Conservation (phyloP, 345 rosid genomes). For the Boechera stricta region DNA sequence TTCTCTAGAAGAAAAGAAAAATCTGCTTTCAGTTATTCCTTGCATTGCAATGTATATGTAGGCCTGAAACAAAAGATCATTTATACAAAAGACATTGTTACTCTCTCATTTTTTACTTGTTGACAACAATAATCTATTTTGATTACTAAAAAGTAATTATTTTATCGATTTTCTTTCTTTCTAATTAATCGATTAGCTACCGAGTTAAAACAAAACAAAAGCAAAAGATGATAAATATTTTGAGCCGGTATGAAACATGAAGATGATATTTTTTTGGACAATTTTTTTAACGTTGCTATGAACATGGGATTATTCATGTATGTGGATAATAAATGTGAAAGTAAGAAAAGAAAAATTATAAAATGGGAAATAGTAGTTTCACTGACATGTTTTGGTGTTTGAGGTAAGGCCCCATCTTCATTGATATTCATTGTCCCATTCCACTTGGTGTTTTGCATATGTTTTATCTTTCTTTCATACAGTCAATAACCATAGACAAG, state of each 20-base stretch:
- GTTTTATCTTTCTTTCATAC: not conserved
- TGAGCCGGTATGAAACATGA: not conserved
- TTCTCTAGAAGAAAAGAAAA: not conserved
- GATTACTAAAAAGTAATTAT: not conserved
- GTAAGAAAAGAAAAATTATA: not conserved
- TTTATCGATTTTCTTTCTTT: not conserved
- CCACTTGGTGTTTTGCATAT: slow-evolving; percentile 23
- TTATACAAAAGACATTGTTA: slow-evolving; percentile 17
- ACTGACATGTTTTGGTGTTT: slow-evolving; percentile 26
- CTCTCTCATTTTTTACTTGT: not conserved
- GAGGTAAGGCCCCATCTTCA: slow-evolving; percentile 28
- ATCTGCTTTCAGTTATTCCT: slow-evolving; percentile 17
- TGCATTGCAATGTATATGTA: slow-evolving; percentile 34
- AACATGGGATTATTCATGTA: not conserved
- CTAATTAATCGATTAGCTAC: not conserved
- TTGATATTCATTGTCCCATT: not conserved
- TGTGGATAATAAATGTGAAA: not conserved
- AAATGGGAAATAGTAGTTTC: slow-evolving; percentile 10
- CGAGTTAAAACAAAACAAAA: not conserved
- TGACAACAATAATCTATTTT: not conserved
- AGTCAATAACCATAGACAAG: not conserved
- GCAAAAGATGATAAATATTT: not conserved
- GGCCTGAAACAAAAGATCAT: slow-evolving; percentile 7
- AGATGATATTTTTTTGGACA: not conserved
- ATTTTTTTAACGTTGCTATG: too few species aligned